phyloP scores from a whole-genome alignment of 202 grass and related monocot species.

The Tripidium arundinaceum region DNA sequence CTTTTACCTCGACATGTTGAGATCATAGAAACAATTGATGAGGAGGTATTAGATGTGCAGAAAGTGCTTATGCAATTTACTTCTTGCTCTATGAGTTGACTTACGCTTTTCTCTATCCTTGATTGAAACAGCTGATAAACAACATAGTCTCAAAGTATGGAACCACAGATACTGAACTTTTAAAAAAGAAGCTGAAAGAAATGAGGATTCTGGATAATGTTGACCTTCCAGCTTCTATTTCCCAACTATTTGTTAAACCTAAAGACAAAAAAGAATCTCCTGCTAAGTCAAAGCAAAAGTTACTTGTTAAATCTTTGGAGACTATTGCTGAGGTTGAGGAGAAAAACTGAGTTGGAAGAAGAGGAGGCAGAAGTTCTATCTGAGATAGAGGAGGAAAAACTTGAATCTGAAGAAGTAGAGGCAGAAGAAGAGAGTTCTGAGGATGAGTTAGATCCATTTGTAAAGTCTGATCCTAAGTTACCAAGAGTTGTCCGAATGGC shows the following conservation, averaged over 20 bases:
- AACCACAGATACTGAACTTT: conserved; percentile 56
- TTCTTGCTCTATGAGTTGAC: background rate
- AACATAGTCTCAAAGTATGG: conserved; percentile 73
- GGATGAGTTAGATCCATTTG: conserved; percentile 61
- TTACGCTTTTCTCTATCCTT: conserved; percentile 20
- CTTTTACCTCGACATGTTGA: conserved; percentile 97
- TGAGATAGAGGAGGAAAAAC: conserved; percentile 22
- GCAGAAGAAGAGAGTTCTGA: conserved; percentile 48
- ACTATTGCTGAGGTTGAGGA: conserved; percentile 33
- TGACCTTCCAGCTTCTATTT: conserved; percentile 69
- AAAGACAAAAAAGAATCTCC: conserved; percentile 53
- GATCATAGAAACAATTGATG: conserved; percentile 95
- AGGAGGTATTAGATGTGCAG: conserved; percentile 50
- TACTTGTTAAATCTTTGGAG: conserved; percentile 48
- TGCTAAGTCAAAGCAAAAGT: conserved; percentile 37
- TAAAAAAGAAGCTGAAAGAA: conserved; percentile 81
- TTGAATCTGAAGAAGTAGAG: conserved; percentile 37
- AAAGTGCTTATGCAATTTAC: conserved; percentile 14
- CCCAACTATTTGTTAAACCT: conserved; percentile 73
- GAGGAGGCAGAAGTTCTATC: conserved; percentile 33
- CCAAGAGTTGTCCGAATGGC: conserved; percentile 88
- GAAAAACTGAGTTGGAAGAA: conserved; percentile 8
- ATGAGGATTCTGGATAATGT: conserved; percentile 98
- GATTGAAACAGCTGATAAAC: conserved; percentile 68
- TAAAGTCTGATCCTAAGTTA: conserved; percentile 67